Base-by-base conservation (phyloP, 31 red algal species). In the Endocladia muricata region DNA sequence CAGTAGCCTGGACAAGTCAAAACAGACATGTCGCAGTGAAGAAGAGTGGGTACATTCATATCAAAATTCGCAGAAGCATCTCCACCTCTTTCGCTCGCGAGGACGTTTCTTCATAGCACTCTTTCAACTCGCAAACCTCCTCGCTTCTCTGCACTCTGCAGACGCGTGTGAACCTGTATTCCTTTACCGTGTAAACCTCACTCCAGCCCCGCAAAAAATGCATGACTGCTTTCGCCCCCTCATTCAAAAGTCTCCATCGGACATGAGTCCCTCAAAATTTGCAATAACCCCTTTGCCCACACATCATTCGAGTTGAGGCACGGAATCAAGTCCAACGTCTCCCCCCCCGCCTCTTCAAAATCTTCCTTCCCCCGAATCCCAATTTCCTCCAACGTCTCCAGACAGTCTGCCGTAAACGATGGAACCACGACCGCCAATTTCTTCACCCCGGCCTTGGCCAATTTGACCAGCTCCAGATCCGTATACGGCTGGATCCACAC, bases 401-500 rank as follows among this genome's bases (percentile, higher is more conserved):
- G 69, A 68, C 97, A 99, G 78, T 99, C 97, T 4, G 89, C 85
- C 11, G 87, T 92, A 64, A 99, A 99, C 15, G 83, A 84, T 44
- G 96, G 92, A 22, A 95, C 86, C 6, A 92, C 88, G 4, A 92
- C 88, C 8, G 89, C 92, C 37, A 99, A 57, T 47, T 70, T 83
- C 77, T 89, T 91, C 22, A 95, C 82, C 2, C 96, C 96, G 15
- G 85, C 82, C 56, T 95, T 81, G 8, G 92, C 92, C 55, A 95
- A 69, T 41, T 61, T 69, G 8, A 77, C 84, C 29, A 99, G 68
- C 48, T 86, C 83, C 6, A 82, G 43, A 61, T 95, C 92, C 0
- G 96, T 99, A 60, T 99, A 99, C n/a, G 96, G 96, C 49, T 99
- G 87, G 57, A 99, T 95, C 96, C 96, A 99, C 48, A 93, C 88